phyloP scores from a whole-genome alignment of 768 basidiomycete genomes.

The Nevesoporus exiguus region DNA sequence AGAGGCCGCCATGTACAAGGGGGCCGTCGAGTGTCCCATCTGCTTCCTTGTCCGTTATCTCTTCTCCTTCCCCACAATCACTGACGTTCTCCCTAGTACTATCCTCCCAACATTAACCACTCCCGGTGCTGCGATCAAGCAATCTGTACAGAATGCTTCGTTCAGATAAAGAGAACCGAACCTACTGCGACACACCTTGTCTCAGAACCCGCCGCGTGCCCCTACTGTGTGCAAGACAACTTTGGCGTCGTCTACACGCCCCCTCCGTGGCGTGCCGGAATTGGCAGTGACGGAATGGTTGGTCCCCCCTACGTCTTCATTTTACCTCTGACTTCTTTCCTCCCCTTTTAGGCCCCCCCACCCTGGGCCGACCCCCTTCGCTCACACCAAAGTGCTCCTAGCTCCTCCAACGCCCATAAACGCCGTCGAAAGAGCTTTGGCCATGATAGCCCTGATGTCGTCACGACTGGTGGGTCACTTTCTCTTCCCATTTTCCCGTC shows the following conservation, averaged over 20 bases:
- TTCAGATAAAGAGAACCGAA: slow-evolving; percentile 96
- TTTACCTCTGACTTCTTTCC: neutral
- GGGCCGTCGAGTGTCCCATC: slow-evolving; percentile 93
- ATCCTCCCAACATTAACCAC: slow-evolving; percentile 94
- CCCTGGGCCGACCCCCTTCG: slow-evolving; percentile 55
- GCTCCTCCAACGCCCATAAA: slow-evolving; percentile 51
- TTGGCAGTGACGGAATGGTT: slow-evolving; percentile 70
- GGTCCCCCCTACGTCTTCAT: slow-evolving; percentile 24
- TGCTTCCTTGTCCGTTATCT: slow-evolving; percentile 82
- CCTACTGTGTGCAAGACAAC: slow-evolving; percentile 96
- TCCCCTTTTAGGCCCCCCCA: slow-evolving; percentile 34
- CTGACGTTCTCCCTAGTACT: slow-evolving; percentile 63
- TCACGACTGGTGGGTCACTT: slow-evolving; percentile 69
- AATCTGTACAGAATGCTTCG: slow-evolving; percentile 98
- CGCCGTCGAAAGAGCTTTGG: slow-evolving; percentile 86
- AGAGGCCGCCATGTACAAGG: slow-evolving; percentile 79
- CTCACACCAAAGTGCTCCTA: slow-evolving; percentile 38
- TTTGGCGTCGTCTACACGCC: slow-evolving; percentile 90
- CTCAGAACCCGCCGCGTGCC: slow-evolving; percentile 95
- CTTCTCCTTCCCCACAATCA: slow-evolving; percentile 7
- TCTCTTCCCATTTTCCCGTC: slow-evolving; percentile 4
- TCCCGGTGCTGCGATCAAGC: slow-evolving; percentile 98
- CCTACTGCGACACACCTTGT: slow-evolving; percentile 93
- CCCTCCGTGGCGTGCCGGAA: slow-evolving; percentile 77
- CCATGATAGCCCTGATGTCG: slow-evolving; percentile 83